Conservation (phyloP, 1,284 basidiomycete genomes). For the Waitea zeae region DNA sequence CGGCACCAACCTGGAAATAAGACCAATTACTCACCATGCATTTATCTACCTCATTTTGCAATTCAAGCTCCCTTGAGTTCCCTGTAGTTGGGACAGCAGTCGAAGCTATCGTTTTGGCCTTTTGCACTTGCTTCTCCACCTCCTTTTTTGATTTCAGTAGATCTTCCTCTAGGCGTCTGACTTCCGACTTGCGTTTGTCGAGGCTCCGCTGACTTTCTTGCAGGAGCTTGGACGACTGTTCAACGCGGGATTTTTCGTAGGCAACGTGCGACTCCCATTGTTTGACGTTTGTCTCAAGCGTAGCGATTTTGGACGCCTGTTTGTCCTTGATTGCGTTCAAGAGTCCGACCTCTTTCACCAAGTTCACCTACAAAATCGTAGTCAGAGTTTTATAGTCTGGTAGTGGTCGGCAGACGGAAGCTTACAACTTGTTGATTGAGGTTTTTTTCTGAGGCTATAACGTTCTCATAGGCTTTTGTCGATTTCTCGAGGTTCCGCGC, state of each 20-base stretch:
- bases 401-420: too few relatives aligned
- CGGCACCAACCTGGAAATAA: too few relatives aligned
- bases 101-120: constrained; percentile 21
- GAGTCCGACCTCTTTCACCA: too few relatives aligned
- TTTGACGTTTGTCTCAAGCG: too few relatives aligned
- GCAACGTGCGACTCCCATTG: too few relatives aligned
- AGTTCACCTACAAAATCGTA: too few relatives aligned
- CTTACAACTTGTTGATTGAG: constrained; percentile 37
- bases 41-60: constrained; percentile 34
- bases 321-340: too few relatives aligned
- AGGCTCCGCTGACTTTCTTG: constrained; percentile 7
- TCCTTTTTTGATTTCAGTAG: constrained; percentile 31
- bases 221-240: too few relatives aligned
- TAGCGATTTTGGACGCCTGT: too few relatives aligned
- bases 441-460: constrained; percentile 48
- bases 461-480: constrained; percentile 54
- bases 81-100: constrained; percentile 11
- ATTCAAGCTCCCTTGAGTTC: constrained; percentile 18
- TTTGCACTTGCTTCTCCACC: constrained; percentile 27
- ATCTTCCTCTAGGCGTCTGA: constrained; percentile 28
- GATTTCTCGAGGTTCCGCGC: constrained; percentile 62
- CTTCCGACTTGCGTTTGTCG: constrained; percentile 16
- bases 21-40: too few relatives aligned
- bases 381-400: too few relatives aligned
- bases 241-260: too few relatives aligned